Base-by-base conservation (phyloP, 257 asterid genomes). In the Solanum medicagineum region DNA sequence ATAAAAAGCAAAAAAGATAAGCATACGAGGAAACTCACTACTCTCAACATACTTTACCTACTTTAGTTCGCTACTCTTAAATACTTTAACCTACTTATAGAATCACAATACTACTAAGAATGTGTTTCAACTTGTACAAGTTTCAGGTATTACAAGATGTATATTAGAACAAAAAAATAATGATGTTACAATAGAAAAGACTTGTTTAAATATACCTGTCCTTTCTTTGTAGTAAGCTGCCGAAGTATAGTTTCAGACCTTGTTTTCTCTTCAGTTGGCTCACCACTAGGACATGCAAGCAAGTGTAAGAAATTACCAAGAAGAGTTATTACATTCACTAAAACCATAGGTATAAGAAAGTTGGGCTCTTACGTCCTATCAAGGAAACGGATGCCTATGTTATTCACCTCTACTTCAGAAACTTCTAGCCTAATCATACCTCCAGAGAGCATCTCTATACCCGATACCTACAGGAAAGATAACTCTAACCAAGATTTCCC, bases 151-250 rank as follows among this genome's bases (percentile, higher is more conserved):
- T 54, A 79, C 81, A 79, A 79, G 26, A 53, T 29, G 47, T 26
- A 53, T 29, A 26, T 53, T 16, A 26, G 55, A 51, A 32, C 29
- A 14, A 26, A 15, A 32, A 26, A 77, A 26, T 2, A 49, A 24
- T 16, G 65, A 17, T 79, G 65, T 26, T 53, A 53, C 49, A 53
- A 53, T 79, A 79, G 29, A 54, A 51, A 16, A 26, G 29, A 17
- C 19, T 17, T 51, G 12, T 49, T 32, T 44, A 84, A 45, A 68
- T 16, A 74, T 84, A 95, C 99, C 99, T 95, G 99, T 70, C 99
- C 99, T 92, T 94, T 97, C 90, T 95, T 95, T 69, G 99, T 95
- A 15, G 98, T 95, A 83, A 97, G 99, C 89, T 97, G 99, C 90
- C 97, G 94, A 85, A 97, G 94, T 89, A 97, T 94, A 83, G 99